Conservation (phyloP, 176 grass and related monocot species). For the Coix lacrymajobi region DNA sequence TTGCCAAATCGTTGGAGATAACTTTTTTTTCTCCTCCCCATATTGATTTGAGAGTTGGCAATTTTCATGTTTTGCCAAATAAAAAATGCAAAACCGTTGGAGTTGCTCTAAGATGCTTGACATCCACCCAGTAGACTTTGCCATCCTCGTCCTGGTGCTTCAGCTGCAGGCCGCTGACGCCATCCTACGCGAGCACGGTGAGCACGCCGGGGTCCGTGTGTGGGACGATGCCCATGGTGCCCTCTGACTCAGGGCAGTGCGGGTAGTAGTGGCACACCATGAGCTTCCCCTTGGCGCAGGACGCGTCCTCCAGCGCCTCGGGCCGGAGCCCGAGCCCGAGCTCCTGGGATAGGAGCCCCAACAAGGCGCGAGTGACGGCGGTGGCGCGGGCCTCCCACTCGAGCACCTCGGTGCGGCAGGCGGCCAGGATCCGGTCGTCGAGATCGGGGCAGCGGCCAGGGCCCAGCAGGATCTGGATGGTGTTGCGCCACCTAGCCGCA, state of each 20-base stretch:
- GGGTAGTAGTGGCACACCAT: constrained; percentile 98
- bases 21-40: no score
- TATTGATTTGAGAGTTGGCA: no score
- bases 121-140: constrained; percentile 60
- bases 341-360: constrained; percentile 60
- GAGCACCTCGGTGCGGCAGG: constrained; percentile 50
- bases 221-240: constrained; percentile 58
- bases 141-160: constrained; percentile 42
- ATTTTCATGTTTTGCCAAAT: no score
- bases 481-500: constrained; percentile 93
- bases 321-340: constrained; percentile 34
- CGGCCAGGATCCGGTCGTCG: constrained; percentile 38
- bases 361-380: constrained; percentile 28
- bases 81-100: no score
- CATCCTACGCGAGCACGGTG: constrained; percentile 63
- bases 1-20: no score
- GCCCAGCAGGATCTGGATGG: constrained; percentile 55
- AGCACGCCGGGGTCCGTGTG: constrained; percentile 83
- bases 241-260: constrained; percentile 72
- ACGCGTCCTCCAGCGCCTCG: constrained; percentile 23
- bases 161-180: constrained; percentile 69
- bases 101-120: no score
- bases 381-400: constrained; percentile 54
- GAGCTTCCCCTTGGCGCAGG: constrained; percentile 48
- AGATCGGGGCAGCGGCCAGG: constrained; percentile 34